phyloP scores from a whole-genome alignment of 371 early-diverging fungal species.

The Mucor plumbeus region DNA sequence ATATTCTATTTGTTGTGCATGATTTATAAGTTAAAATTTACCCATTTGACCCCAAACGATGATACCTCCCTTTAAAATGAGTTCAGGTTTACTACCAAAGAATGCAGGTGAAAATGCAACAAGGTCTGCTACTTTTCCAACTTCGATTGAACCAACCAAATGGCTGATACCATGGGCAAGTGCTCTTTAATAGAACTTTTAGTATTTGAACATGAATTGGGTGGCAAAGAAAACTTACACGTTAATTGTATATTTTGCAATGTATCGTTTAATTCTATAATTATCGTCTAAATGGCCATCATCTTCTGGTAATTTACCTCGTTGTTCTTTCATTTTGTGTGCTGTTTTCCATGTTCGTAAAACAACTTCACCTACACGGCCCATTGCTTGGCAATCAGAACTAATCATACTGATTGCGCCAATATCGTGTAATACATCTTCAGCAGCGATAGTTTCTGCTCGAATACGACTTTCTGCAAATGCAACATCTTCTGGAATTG shows the following conservation, averaged over 20 bases:
- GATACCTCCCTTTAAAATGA: slow-evolving; percentile 88
- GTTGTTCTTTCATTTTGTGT: slow-evolving; percentile 87
- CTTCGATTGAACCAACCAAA: slow-evolving; percentile 89
- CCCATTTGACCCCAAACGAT: slow-evolving; percentile 84
- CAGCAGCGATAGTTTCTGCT: slow-evolving; percentile 95
- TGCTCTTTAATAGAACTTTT: slow-evolving; percentile 45
- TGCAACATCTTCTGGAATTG: slow-evolving; percentile 94
- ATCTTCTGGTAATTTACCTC: slow-evolving; percentile 71
- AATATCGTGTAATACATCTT: slow-evolving; percentile 90
- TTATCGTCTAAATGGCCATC: slow-evolving; percentile 66
- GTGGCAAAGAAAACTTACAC: slow-evolving; percentile 49
- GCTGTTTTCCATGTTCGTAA: slow-evolving; percentile 93
- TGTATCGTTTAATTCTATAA: slow-evolving; percentile 82
- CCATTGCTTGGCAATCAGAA: slow-evolving; percentile 95
- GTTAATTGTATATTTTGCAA: slow-evolving; percentile 96
- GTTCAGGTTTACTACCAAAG: slow-evolving; percentile 89
- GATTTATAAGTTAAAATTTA: slow-evolving; percentile 9
- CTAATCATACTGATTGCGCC: slow-evolving; percentile 93
- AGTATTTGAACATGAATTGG: no score
- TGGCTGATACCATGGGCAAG: slow-evolving; percentile 88
- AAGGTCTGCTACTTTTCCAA: slow-evolving; percentile 91
- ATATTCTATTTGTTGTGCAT: neutral
- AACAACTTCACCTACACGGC: slow-evolving; percentile 91
- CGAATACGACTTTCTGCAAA: slow-evolving; percentile 96
- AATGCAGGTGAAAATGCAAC: slow-evolving; percentile 83